Conservation (phyloP, 768 basidiomycete species). For the Tylopilus felleus region DNA sequence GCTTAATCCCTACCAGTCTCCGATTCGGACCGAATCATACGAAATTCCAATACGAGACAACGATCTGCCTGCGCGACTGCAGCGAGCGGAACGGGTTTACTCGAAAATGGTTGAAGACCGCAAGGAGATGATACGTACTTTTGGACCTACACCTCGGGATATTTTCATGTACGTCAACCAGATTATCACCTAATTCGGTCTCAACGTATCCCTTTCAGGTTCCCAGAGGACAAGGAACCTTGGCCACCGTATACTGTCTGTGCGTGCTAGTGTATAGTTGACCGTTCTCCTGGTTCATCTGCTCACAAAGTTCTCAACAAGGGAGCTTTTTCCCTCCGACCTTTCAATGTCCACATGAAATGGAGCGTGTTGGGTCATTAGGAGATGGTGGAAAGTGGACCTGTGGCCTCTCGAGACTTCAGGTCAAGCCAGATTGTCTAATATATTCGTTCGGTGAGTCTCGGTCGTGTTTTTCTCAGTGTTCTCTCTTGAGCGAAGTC, state of each 20-base stretch:
- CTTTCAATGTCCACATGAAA: conserved; percentile 43
- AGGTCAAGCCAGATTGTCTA: conserved; percentile 52
- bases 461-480: not conserved
- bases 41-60: conserved; percentile 30
- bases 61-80: conserved; percentile 38
- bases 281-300: not conserved
- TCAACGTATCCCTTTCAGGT: conserved; percentile 33
- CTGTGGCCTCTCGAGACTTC: conserved; percentile 56
- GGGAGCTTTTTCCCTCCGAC: conserved; percentile 48
- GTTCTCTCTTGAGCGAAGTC: not conserved
- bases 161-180: conserved; percentile 36
- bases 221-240: conserved; percentile 48
- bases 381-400: conserved; percentile 74
- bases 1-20: conserved; percentile 37
- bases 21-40: conserved; percentile 22
- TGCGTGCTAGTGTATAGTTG: conserved; percentile 28
- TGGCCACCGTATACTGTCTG: conserved; percentile 60
- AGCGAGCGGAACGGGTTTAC: conserved; percentile 45
- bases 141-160: conserved; percentile 49
- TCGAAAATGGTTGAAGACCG: conserved; percentile 40
- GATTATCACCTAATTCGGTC: conserved; percentile 2
- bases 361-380: conserved; percentile 44
- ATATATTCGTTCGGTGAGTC: conserved; percentile 58
- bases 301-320: conserved; percentile 12
- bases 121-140: conserved; percentile 48